A percentile compares a stretch with the other conserved stretches of the same genome.
Evolutionary conservation across 1,284 basidiomycete species (phyloP).

Genomic region (Agroathelia rolfsii): DNA sequence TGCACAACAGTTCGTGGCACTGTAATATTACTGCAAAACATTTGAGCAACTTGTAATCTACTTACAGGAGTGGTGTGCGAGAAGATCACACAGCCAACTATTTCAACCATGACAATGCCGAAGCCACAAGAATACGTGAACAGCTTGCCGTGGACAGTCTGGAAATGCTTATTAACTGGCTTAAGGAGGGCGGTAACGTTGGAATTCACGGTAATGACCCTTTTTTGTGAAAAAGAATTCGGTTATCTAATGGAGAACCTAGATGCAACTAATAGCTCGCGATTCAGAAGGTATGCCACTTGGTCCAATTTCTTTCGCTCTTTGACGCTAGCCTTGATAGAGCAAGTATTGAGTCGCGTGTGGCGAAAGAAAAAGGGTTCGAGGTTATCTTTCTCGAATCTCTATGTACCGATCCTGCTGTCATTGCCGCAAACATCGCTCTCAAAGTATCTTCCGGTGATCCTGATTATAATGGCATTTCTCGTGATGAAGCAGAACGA

Average conservation of each 20-base stretch:
- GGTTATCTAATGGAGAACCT: constrained; percentile 1
- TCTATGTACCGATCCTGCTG: constrained; percentile 85
- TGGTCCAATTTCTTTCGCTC: constrained; percentile 2
- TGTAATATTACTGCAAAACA: constrained; percentile 1
- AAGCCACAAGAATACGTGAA: constrained; percentile 75
- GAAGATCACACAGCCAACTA: constrained; percentile 90
- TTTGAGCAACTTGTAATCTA: constrained; percentile 1
- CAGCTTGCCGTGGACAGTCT: constrained; percentile 85
- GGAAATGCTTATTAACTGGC: constrained; percentile 91
- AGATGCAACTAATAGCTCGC: constrained; percentile 94
- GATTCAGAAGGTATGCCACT: constrained; percentile 48
- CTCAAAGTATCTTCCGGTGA: constrained; percentile 95
- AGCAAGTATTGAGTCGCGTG: constrained; percentile 70
- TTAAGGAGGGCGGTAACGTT: constrained; percentile 93
- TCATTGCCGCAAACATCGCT: constrained; percentile 93
- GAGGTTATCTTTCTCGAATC: constrained; percentile 92
- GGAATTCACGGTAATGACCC: constrained; percentile 79
- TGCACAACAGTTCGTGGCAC: constrained; percentile 56
- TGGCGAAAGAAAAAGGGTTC: constrained; percentile 86
- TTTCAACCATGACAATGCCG: constrained; percentile 82
- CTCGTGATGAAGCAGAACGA: constrained; percentile 73
- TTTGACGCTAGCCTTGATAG: constrained; percentile 37
- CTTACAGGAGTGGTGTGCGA: constrained; percentile 58
- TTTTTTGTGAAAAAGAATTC: not conserved
- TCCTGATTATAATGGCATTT: constrained; percentile 92